Evolutionary conservation across 2,329 filamentous ascomycete genomes (phyloP), one percentile per base, ranked within the genome.

Genomic region (Plenodomus biglobosus): DNA sequence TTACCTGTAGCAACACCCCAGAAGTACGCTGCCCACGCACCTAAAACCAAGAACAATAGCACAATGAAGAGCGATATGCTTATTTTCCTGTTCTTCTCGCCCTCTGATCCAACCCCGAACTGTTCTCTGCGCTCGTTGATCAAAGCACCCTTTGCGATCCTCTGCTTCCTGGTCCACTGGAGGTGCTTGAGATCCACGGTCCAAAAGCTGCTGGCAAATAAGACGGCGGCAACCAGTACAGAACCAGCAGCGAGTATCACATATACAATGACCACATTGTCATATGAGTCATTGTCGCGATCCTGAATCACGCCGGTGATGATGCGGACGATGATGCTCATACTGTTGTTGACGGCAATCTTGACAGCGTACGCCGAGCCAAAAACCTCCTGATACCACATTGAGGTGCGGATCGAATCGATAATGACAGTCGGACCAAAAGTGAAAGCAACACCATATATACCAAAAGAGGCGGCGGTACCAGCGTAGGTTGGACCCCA

Each of bases 301-400:
- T 85, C 83, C 53, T 85, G 83, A 0, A 85, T 76, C 0, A 78
- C 78, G 1, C 82, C 82, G 0, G 80, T 78, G 17, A 84, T 70
- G 37, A 85, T 77, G 0, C 80, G 73, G 1, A 85, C 72, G 43
- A 85, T 80, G 49, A 85, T 83, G 49, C 75, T 83, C 80, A 84
- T 84, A 22, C 76, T 78, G 62, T 85, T 85, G 60, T 85, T 85
- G 60, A 84, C 80, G 18, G 79, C 79, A 30, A 85, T 78, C 49
- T 85, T 85, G 46, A 84, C 65, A 1, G 80, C 76, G 50, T 85
- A 85, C 0, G 79, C 83, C 0, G 80, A 79, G 0, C 82, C 83
- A 48, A 85, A 85, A 0, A 83, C 79, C 2, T 79, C 79, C 46
- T 82, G 79, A 20, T 83, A 75, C 79, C 80, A 84, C 65, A 85